These are phyloP conservation scores for Vitis hybrid DNA, from an alignment of 177 flowering plant genomes.

Conservation along the genomic window DNA sequence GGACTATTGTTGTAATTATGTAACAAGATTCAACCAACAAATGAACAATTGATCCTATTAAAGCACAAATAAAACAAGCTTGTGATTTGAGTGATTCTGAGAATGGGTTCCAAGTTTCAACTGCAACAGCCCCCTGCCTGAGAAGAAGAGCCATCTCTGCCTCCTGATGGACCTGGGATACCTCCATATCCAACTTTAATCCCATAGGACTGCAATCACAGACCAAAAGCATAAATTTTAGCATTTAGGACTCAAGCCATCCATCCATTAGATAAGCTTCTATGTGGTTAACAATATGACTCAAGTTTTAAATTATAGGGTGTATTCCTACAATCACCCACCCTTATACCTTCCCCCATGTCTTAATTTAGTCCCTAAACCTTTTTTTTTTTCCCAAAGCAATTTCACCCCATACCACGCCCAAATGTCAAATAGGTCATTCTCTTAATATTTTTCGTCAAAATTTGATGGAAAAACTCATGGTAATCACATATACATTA, in stretches of 20 bases:
- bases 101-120: slow-evolving; percentile 26
- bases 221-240: neutral
- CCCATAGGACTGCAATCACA: slow-evolving; percentile 64
- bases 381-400: too few species aligned
- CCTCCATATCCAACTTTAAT: slow-evolving; percentile 90
- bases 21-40: neutral
- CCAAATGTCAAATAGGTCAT: too few species aligned
- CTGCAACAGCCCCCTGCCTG: slow-evolving; percentile 83
- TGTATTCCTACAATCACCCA: too few species aligned
- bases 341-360: too few species aligned
- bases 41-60: neutral
- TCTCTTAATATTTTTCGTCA: too few species aligned
- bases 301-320: too few species aligned
- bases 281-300: too few species aligned
- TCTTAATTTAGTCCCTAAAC: too few species aligned
- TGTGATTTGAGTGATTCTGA: neutral
- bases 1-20: too few species aligned
- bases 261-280: neutral
- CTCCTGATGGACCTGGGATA: slow-evolving; percentile 76
- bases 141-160: slow-evolving; percentile 67
- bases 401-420: too few species aligned
- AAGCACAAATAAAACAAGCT: neutral
- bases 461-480: too few species aligned
- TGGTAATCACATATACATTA: too few species aligned
- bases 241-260: neutral